phyloP scores from a whole-genome alignment of 2,329 filamentous ascomycete genomes.

The Herpotrichia juniperi region DNA sequence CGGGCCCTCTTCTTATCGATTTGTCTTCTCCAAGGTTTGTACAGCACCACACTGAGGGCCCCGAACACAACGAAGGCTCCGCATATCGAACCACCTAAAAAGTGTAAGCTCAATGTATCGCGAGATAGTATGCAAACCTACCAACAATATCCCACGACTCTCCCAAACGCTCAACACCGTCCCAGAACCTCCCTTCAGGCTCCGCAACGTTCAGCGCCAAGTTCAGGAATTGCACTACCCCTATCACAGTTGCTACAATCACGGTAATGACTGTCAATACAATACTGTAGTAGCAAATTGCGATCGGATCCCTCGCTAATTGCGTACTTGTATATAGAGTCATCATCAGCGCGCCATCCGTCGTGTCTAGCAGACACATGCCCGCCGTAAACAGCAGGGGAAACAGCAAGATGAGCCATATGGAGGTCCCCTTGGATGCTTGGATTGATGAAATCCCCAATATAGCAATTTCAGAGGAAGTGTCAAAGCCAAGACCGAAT shows the following conservation, averaged over 20 bases:
- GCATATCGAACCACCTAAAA: constrained; percentile 74
- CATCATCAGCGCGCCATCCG: constrained; percentile 94
- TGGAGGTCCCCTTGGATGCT: constrained; percentile 80
- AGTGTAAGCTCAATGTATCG: neutral
- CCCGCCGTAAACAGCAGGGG: constrained; percentile 89
- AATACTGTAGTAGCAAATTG: constrained; percentile 92
- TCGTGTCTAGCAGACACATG: constrained; percentile 94
- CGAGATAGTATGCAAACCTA: constrained; percentile 15
- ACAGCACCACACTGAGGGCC: constrained; percentile 72
- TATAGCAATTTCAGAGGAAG: constrained; percentile 90
- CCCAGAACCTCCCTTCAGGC: constrained; percentile 83
- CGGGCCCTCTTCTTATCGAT: constrained; percentile 51
- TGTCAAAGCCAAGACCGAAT: constrained; percentile 91
- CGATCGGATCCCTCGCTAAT: constrained; percentile 80
- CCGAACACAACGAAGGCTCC: constrained; percentile 83
- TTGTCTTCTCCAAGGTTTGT: constrained; percentile 77
- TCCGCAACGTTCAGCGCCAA: constrained; percentile 77
- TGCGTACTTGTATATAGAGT: constrained; percentile 82
- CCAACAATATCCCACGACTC: constrained; percentile 46
- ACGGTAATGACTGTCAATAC: constrained; percentile 85
- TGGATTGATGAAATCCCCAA: constrained; percentile 89
- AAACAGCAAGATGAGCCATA: constrained; percentile 95
- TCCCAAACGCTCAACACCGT: constrained; percentile 70
- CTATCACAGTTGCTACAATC: constrained; percentile 82
- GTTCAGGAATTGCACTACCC: constrained; percentile 81